Evolutionary conservation across 208 protist genomes (phyloP).

Genomic region (Naegleria lovaniensis): DNA sequence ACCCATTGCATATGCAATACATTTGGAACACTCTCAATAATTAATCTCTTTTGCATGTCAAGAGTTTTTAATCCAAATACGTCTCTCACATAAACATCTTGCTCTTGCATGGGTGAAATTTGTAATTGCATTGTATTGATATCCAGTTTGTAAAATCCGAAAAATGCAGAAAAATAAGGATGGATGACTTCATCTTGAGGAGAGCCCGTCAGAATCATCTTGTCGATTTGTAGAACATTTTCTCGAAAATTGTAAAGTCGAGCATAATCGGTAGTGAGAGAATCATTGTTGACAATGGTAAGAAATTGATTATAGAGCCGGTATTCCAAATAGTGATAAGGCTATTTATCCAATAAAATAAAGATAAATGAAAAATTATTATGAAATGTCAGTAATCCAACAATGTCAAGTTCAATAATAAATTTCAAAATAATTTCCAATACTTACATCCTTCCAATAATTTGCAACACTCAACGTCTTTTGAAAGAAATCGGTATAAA

Average conservation of each 20-base stretch:
- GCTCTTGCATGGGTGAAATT: not conserved
- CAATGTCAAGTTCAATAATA: too few relatives aligned
- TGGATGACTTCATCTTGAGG: not conserved
- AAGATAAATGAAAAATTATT: too few relatives aligned
- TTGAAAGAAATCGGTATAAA: not conserved
- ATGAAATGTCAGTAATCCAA: too few relatives aligned
- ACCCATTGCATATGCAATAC: not conserved
- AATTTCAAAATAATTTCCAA: not conserved
- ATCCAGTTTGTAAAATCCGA: not conserved
- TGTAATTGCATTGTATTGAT: not conserved
- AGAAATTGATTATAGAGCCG: not conserved
- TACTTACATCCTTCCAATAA: slow-evolving; percentile 5
- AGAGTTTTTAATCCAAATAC: not conserved
- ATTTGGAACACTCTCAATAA: not conserved
- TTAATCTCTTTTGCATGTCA: not conserved
- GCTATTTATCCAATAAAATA: too few relatives aligned
- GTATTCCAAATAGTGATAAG: not conserved
- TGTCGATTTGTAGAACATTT: not conserved
- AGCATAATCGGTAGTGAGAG: not conserved
- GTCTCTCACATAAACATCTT: not conserved
- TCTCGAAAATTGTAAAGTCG: not conserved
- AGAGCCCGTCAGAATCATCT: not conserved
- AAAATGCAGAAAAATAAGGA: not conserved
- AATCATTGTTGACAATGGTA: not conserved
- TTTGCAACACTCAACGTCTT: not conserved